Evolutionary conservation across 2,329 filamentous ascomycete genomes (phyloP).

Genomic region (Claviceps sorghi): DNA sequence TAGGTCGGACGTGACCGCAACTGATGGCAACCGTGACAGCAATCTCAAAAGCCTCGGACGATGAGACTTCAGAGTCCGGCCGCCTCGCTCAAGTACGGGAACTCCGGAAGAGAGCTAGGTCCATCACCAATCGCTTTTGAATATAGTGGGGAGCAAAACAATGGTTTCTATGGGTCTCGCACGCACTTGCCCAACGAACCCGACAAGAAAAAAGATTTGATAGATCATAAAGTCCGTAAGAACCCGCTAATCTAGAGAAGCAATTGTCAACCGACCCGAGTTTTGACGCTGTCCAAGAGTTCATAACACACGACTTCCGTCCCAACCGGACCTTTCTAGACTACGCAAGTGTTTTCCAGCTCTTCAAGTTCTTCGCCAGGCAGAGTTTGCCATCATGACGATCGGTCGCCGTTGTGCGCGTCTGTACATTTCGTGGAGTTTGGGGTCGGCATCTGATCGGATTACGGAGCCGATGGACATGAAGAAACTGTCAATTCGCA

Average conservation of each 20-base stretch:
- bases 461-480: slow-evolving; percentile 98
- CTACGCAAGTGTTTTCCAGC: background rate
- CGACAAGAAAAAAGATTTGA: background rate
- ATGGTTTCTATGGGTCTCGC: background rate
- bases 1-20: background rate
- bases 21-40: background rate
- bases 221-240: background rate
- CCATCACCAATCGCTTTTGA: background rate
- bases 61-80: background rate
- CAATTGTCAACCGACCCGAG: background rate
- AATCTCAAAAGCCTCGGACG: background rate
- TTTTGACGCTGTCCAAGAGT: background rate
- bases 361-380: slow-evolving; percentile 17
- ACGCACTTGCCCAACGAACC: background rate
- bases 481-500: slow-evolving; percentile 52
- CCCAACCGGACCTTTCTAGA: slow-evolving; percentile 4
- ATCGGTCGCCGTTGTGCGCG: slow-evolving; percentile 61
- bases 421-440: slow-evolving; percentile 60
- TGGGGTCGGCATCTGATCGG: slow-evolving; percentile 72
- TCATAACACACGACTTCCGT: background rate
- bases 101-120: background rate
- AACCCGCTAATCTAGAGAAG: background rate
- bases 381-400: slow-evolving; percentile 33
- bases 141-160: background rate
- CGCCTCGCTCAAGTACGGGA: background rate